A percentile compares a stretch with the other conserved stretches of the same genome.
Conservation (phyloP, 2,329 filamentous ascomycete species). For the Alternaria panax region DNA sequence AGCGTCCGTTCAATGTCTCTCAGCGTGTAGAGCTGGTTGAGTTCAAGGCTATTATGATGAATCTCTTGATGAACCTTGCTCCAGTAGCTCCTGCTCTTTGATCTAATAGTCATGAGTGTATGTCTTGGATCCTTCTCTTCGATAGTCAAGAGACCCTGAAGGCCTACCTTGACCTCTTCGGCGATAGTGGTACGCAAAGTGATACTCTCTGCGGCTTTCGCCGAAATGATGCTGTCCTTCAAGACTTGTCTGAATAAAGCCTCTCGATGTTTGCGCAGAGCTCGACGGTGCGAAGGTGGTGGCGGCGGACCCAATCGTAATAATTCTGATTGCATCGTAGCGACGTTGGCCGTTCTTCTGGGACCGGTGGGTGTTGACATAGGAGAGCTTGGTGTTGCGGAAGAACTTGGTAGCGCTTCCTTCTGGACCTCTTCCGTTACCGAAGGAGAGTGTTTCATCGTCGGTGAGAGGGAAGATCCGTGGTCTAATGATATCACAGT, state of each 20-base stretch:
- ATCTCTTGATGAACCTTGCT: not conserved
- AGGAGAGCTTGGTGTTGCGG: not conserved
- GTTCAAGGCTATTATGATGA: not conserved
- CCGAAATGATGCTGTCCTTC: not conserved
- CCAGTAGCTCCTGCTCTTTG: not conserved
- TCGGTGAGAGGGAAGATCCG: too few species aligned
- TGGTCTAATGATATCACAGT: not conserved
- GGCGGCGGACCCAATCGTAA: not conserved
- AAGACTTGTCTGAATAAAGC: not conserved
- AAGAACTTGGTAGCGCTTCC: not conserved
- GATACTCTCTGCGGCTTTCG: not conserved
- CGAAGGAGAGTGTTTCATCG: not conserved
- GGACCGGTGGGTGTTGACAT: not conserved
- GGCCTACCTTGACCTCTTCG: not conserved
- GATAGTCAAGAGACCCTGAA: not conserved
- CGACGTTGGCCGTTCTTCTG: not conserved
- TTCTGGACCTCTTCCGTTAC: not conserved
- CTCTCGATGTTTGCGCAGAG: not conserved
- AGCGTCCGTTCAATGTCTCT: not conserved
- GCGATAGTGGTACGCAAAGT: not conserved
- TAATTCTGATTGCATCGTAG: not conserved
- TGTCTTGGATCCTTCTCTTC: not conserved
- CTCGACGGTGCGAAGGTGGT: not conserved
- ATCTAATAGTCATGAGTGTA: not conserved
- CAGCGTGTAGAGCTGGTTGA: not conserved